A percentile compares a stretch with the other conserved stretches of the same genome.
phyloP scores from a whole-genome alignment of 257 asterid species.

The Plantago elongata region DNA sequence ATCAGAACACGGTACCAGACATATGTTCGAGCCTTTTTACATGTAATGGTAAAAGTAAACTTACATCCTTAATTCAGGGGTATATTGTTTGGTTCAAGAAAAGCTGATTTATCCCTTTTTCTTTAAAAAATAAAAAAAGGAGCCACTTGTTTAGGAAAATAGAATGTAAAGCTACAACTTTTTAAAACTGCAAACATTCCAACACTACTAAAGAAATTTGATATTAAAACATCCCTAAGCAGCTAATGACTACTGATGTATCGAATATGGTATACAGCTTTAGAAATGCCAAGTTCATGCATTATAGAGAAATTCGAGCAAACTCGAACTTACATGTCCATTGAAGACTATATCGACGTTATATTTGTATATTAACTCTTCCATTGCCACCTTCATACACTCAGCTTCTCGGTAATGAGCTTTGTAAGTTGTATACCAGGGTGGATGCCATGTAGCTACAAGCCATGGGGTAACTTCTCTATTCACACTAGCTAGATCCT shows the following conservation, averaged over 20 bases:
- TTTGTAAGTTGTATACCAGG: conserved; percentile 86
- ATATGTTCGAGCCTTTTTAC: no score
- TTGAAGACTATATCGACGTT: conserved; percentile 68
- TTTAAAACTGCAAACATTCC: no score
- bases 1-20: no score
- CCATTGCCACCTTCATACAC: conserved; percentile 91
- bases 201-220: no score
- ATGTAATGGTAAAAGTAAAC: no score
- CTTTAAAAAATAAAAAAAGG: no score
- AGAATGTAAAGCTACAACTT: no score
- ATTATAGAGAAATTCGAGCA: neutral
- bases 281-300: no score
- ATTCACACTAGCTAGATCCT: conserved; percentile 51
- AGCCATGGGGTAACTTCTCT: conserved; percentile 70
- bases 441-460: conserved; percentile 82
- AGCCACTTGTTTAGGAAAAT: no score
- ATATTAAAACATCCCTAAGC: neutral
- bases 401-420: conserved; percentile 89
- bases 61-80: no score
- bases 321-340: conserved; percentile 61
- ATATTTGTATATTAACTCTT: conserved; percentile 49
- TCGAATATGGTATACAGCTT: neutral
- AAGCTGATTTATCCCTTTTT: no score
- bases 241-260: neutral
- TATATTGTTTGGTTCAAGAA: no score